Base-by-base conservation (phyloP, 306 rosid genomes). In the Sophora flavescens region DNA sequence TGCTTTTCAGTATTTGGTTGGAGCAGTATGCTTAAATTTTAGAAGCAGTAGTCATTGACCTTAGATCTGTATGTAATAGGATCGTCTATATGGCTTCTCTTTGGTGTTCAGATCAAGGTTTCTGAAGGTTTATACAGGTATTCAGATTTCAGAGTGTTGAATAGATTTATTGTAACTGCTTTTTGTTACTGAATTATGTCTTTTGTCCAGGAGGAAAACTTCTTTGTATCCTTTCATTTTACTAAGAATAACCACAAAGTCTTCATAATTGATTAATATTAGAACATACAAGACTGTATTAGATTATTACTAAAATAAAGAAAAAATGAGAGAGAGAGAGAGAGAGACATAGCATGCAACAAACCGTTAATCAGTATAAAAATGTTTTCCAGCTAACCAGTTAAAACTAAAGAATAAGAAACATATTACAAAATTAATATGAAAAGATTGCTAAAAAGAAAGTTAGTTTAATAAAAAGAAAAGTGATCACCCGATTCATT, bases 51-150 rank as follows among this genome's bases (percentile, higher is more conserved):
- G 14, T 22, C 47, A 12, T 50, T 28, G 71, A 48, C 30, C 53
- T 59, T 50, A 50, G 59, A 74, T 66, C 8, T 58, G 66, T 56
- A 58, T 13, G 18, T 61, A 16, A 60, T 2, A 68, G 13, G 42
- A 81, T 67, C 67, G 51, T 35, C 36, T 56, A 16, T 4, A n/a
- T 36, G 11, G 18, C 38, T 35, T 72, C 63, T 73, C 42, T 72
- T 45, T 79, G 78, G 61, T 61, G 65, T 62, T 56, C 69, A 44
- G 38, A 69, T 59, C 45, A 57, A 18, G 53, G 75, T 72, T 71
- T 76, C 45, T 10, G 32, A 13, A 11, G 33, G 36, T 54, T 45
- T 52, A 36, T 52, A 52, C 53, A 71, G 76, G 51, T 72, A 35
- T 35, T 73, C 45, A 33, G 50, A 54, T 36, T 45, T 73, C 33